Percentiles rank a stretch among this genome's conserved stretches.
Evolutionary conservation across 768 basidiomycete genomes (phyloP).

Genomic region (Pluteus cervinus): DNA sequence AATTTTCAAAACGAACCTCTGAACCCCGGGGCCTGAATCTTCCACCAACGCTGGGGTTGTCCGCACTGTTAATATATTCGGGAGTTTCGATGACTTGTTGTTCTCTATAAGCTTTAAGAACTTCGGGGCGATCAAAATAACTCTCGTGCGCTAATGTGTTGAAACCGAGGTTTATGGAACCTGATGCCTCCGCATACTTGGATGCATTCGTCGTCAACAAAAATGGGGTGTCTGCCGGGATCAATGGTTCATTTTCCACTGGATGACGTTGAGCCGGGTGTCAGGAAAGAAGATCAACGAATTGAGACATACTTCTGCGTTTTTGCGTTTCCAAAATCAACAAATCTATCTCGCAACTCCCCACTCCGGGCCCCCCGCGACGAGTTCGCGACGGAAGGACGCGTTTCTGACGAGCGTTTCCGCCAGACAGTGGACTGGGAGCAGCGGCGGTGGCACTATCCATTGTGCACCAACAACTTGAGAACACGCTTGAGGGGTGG

Average conservation of each 20-base stretch:
- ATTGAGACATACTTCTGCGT: constrained; percentile 56
- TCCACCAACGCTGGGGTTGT: constrained; percentile 52
- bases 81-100: constrained; percentile 77
- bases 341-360: constrained; percentile 71
- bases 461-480: too few species aligned
- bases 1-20: constrained; percentile 47
- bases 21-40: constrained; percentile 64
- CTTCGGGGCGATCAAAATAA: constrained; percentile 76
- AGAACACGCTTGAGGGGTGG: too few species aligned
- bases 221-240: constrained; percentile 61
- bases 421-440: too few species aligned
- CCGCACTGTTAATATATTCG: constrained; percentile 45
- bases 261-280: constrained; percentile 16
- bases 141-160: constrained; percentile 60
- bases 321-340: constrained; percentile 81
- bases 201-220: constrained; percentile 68
- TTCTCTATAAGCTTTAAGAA: constrained; percentile 62
- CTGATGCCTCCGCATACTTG: constrained; percentile 38
- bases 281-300: constrained; percentile 10
- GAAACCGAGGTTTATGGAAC: constrained; percentile 32
- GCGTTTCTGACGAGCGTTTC: constrained; percentile 59
- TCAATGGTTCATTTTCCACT: constrained; percentile 71
- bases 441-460: too few species aligned
- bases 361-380: constrained; percentile 76
- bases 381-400: constrained; percentile 77